Percentiles rank a stretch among this genome's conserved stretches.
Evolutionary conservation across 805 yeast species (phyloP).

Genomic region (Suhomyces faveliae): DNA sequence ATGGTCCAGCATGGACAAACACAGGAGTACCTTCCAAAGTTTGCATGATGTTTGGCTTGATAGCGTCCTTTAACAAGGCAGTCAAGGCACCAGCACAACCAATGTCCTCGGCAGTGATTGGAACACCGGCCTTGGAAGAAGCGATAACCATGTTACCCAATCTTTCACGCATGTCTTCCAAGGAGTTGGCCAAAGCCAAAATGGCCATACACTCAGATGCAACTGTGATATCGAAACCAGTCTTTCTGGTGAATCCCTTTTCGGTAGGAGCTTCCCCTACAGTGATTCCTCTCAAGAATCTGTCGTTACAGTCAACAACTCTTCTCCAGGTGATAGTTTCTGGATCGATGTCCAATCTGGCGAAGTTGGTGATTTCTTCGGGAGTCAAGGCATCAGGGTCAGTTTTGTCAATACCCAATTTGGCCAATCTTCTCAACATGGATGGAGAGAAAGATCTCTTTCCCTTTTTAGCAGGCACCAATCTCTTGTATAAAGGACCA

Average conservation of each 20-base stretch:
- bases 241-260: constrained; percentile 77
- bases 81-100: constrained; percentile 96
- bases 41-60: constrained; percentile 96
- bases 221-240: constrained; percentile 95
- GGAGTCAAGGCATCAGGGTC: constrained; percentile 77
- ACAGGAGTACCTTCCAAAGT: constrained; percentile 97
- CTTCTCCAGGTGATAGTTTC: constrained; percentile 87
- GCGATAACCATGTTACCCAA: constrained; percentile 91
- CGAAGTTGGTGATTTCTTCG: constrained; percentile 73
- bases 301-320: constrained; percentile 92
- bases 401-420: constrained; percentile 77
- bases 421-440: constrained; percentile 71
- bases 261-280: constrained; percentile 93
- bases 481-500: constrained; percentile 73
- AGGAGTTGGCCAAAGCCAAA: constrained; percentile 74
- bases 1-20: constrained; percentile 96
- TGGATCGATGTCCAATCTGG: constrained; percentile 85
- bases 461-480: constrained; percentile 86
- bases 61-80: constrained; percentile 91
- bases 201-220: constrained; percentile 97
- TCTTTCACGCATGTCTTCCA: constrained; percentile 82
- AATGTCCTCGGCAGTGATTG: constrained; percentile 90
- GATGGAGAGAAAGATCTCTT: constrained; percentile 73
- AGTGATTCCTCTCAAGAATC: constrained; percentile 84
- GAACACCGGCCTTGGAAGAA: constrained; percentile 66